Base-by-base conservation (phyloP, 345 rosid genomes). In the Barbarea vulgaris region DNA sequence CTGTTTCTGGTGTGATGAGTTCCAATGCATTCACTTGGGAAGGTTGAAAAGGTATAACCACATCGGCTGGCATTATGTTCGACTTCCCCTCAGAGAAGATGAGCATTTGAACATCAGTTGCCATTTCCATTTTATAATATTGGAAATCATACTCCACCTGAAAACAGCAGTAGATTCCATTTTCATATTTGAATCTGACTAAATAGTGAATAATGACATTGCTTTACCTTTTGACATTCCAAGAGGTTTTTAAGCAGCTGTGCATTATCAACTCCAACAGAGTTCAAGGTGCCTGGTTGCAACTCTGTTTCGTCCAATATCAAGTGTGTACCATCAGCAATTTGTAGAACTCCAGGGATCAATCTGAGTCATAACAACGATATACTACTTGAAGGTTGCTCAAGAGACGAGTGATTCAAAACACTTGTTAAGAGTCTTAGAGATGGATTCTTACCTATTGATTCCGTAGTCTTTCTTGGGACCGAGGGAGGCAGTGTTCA, bases 91-190 rank as follows among this genome's bases (percentile, higher is more conserved):
- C 89, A 0, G 99, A 92, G 75, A 87, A 82, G 34, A 90, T 34
- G 68, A 92, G 89, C 81, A 95, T 64, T 69, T 85, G 97, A 64
- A 89, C 80, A 84, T 95, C 96, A 31, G 99, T 84, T 4, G 84
- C 59, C 93, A 92, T 88, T 51, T 92, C 97, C 96, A 92, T 88
- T 77, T 89, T 87, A 64, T 92, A 90, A 83, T 85, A 95, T 72
- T 85, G 80, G 63, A 95, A 95, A 77, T 92, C 95, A 75, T 92
- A 95, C 61, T 86, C 96, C 46, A 92, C 92, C 99, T 92, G 87
- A 50, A 72, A 82, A 81, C 63, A 82, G 47, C 27, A 69, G 28
- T 7, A 27, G 41, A 44, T 37, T 47, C 30, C 12, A 21, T 54
- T 5, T 51, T 42, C 21, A 55, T 10, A 18, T 30, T 34, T 52